Conservation (phyloP, 495 filamentous ascomycete species). For the Beverwykella pulmonaria region DNA sequence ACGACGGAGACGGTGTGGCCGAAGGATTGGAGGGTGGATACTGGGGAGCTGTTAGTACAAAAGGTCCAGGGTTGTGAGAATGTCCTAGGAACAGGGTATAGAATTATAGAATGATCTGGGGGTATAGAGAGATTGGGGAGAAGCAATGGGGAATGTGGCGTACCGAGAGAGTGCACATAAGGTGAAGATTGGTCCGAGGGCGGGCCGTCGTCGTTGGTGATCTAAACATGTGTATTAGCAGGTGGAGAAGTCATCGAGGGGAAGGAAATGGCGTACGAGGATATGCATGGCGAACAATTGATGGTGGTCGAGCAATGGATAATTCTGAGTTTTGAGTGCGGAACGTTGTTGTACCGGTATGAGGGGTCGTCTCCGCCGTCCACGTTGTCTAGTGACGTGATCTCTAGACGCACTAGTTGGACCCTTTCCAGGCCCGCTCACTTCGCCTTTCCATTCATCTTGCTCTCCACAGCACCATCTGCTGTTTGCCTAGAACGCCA, state of each 20-base stretch:
- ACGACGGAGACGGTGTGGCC: constrained; percentile 87
- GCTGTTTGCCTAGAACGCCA: neutral
- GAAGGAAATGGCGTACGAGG: constrained; percentile 12
- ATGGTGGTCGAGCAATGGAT: neutral
- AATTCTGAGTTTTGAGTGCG: neutral
- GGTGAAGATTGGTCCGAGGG: constrained; percentile 88
- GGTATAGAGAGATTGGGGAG: constrained; percentile 55
- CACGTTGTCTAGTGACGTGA: neutral
- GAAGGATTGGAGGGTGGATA: constrained; percentile 71
- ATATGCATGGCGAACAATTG: constrained; percentile 34
- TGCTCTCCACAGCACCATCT: neutral
- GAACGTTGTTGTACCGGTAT: neutral
- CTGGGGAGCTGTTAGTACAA: constrained; percentile 83
- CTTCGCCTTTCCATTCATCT: neutral
- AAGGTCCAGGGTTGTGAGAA: constrained; percentile 72
- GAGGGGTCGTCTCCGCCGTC: neutral
- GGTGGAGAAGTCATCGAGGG: neutral
- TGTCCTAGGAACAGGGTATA: constrained; percentile 66
- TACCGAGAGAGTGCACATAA: constrained; percentile 85
- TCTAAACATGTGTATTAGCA: constrained; percentile 48
- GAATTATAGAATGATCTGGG: constrained; percentile 53
- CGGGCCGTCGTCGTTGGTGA: constrained; percentile 94
- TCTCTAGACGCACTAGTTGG: neutral
- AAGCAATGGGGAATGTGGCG: constrained; percentile 72
- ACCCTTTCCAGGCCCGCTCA: neutral